Conservation (phyloP, 352 stramenopile genomes). For the Globisporangium recalcitrans region DNA sequence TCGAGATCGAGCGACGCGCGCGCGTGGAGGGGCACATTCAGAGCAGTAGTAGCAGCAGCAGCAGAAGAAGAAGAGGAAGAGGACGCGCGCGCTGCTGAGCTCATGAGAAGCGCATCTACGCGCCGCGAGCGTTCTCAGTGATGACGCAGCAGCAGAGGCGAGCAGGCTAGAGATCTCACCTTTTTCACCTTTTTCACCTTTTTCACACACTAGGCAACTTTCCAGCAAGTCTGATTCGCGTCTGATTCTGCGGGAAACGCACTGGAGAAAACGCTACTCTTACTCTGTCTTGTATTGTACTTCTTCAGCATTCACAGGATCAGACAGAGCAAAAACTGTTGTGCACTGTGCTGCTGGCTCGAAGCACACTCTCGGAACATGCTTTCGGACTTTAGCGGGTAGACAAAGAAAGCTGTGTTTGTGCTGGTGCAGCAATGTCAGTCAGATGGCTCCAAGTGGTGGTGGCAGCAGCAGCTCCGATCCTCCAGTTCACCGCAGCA, state of each 20-base stretch:
- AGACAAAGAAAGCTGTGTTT: background rate
- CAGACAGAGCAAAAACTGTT: background rate
- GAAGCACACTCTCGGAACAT: background rate
- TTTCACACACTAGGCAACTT: background rate
- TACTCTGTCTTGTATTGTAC: background rate
- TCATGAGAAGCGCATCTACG: slow-evolving; percentile 17
- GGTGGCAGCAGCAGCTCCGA: slow-evolving; percentile 1
- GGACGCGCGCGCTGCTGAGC: slow-evolving; percentile 8
- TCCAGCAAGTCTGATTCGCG: slow-evolving; percentile 1
- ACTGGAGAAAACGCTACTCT: background rate
- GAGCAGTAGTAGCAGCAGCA: background rate
- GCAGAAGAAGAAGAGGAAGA: background rate
- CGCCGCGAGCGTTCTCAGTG: slow-evolving; percentile 1
- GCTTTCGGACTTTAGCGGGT: background rate
- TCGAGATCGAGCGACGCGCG: background rate
- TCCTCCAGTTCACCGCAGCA: background rate
- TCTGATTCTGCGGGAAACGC: background rate
- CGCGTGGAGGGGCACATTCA: background rate
- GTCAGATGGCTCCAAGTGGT: slow-evolving; percentile 8
- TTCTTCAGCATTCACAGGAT: background rate
- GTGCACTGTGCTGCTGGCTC: too few relatives aligned
- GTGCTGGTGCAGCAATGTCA: background rate
- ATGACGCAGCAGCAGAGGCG: background rate
- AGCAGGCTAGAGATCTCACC: slow-evolving; percentile 1
- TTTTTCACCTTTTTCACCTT: too few relatives aligned